Evolutionary conservation across 805 yeast species (phyloP).

Genomic region (Sugiyamaella smithiae): DNA sequence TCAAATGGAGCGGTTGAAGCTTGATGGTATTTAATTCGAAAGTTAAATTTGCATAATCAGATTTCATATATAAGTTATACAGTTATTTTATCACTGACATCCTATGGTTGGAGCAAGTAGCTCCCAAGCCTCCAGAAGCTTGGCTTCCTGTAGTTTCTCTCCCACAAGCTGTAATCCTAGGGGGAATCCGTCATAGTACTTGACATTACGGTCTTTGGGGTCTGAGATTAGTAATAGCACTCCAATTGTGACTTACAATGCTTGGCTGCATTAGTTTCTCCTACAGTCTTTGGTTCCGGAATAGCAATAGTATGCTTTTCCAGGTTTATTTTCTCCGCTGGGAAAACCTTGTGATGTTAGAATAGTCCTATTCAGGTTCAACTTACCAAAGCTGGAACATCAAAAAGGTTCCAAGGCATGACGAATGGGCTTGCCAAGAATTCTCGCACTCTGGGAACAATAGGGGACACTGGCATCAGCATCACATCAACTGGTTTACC

Average conservation of each 20-base stretch:
- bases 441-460: slow-evolving; percentile 25
- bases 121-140: slow-evolving; percentile 24
- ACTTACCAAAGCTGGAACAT: slow-evolving; percentile 23
- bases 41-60: neutral
- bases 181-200: slow-evolving; percentile 47
- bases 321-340: slow-evolving; percentile 33
- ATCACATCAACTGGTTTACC: slow-evolving; percentile 49
- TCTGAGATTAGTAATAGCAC: neutral
- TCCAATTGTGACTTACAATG: slow-evolving; percentile 12
- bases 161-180: slow-evolving; percentile 57
- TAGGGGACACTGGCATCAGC: slow-evolving; percentile 45
- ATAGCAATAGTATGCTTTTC: slow-evolving; percentile 38
- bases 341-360: no score
- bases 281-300: slow-evolving; percentile 13
- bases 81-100: neutral
- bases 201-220: slow-evolving; percentile 1
- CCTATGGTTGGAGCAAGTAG: neutral
- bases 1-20: slow-evolving; percentile 57
- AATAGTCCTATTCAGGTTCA: no score
- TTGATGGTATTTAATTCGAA: slow-evolving; percentile 60
- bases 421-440: slow-evolving; percentile 11
- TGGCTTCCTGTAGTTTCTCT: slow-evolving; percentile 57
- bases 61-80: neutral
- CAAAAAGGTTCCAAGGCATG: slow-evolving; percentile 21
- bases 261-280: slow-evolving; percentile 8